Conservation (phyloP, 78 protist genomes). For the Chrysochromulina tobinii region DNA sequence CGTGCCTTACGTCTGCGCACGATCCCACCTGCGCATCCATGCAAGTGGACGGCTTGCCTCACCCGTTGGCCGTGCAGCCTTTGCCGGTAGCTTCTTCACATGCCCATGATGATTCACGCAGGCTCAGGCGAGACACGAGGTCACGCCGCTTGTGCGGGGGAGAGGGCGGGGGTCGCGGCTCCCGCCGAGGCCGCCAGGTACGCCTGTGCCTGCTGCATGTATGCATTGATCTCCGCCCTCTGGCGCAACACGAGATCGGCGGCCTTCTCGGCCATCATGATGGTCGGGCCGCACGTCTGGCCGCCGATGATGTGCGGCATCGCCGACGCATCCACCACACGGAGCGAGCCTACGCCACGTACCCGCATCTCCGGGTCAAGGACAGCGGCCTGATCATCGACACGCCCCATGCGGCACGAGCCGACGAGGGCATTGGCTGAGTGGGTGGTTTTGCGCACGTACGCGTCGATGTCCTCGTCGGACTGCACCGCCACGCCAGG, state of each 20-base stretch:
- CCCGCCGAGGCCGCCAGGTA: too few relatives aligned
- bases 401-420: background rate
- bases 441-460: background rate
- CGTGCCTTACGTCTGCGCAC: too few relatives aligned
- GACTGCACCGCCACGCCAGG: background rate
- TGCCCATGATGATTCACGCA: too few relatives aligned
- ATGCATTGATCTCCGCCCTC: too few relatives aligned
- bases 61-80: too few relatives aligned
- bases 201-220: too few relatives aligned
- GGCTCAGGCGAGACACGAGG: too few relatives aligned
- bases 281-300: background rate
- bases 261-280: background rate
- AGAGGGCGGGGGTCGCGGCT: too few relatives aligned
- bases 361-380: background rate
- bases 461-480: background rate
- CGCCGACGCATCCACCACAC: background rate
- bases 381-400: background rate
- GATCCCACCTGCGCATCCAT: too few relatives aligned
- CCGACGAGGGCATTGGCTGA: conserved; percentile 3
- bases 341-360: background rate
- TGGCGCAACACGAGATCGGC: background rate
- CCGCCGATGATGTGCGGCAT: conserved; percentile 1
- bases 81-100: too few relatives aligned
- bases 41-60: too few relatives aligned
- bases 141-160: too few relatives aligned